Percentiles rank a stretch among this genome's conserved stretches.
These are phyloP conservation scores for Irpex sp. DNA, from an alignment of 1,284 basidiomycete genomes.

Conservation along the genomic window DNA sequence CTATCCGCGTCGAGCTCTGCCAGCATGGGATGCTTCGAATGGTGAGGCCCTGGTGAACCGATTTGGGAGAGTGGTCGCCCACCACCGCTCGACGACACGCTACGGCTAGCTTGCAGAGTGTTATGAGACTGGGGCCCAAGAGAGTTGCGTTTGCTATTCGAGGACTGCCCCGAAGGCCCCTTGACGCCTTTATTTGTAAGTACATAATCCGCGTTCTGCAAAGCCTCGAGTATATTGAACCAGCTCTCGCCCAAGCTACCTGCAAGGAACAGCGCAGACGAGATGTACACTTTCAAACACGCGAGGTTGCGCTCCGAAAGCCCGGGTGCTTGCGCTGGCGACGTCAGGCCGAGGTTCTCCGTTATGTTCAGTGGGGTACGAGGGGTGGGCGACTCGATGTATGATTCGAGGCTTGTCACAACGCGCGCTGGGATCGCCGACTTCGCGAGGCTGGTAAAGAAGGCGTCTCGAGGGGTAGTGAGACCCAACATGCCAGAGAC, in stretches of 20 bases:
- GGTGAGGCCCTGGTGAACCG: slow-evolving; percentile 5
- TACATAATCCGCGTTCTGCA: slow-evolving; percentile 93
- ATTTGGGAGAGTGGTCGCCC: neutral
- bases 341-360: slow-evolving; percentile 67
- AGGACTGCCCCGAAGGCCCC: slow-evolving; percentile 17
- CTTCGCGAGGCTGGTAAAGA: slow-evolving; percentile 84
- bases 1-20: slow-evolving; percentile 76
- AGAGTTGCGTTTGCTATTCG: slow-evolving; percentile 31
- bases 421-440: slow-evolving; percentile 87
- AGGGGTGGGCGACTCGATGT: slow-evolving; percentile 63
- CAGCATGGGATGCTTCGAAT: slow-evolving; percentile 53
- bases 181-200: slow-evolving; percentile 56
- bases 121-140: slow-evolving; percentile 25
- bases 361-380: slow-evolving; percentile 56
- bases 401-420: slow-evolving; percentile 78
- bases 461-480: slow-evolving; percentile 86
- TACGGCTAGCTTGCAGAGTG: slow-evolving; percentile 30
- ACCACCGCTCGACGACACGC: slow-evolving; percentile 26
- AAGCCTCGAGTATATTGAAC: slow-evolving; percentile 86
- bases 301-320: slow-evolving; percentile 89
- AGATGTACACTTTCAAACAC: slow-evolving; percentile 82
- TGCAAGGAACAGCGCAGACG: slow-evolving; percentile 79
- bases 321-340: slow-evolving; percentile 57
- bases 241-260: slow-evolving; percentile 85
- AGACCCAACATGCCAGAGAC: slow-evolving; percentile 88